These are phyloP conservation scores for Lachnellula cervina DNA, from an alignment of 2,329 filamentous ascomycete species.

Conservation along the genomic window DNA sequence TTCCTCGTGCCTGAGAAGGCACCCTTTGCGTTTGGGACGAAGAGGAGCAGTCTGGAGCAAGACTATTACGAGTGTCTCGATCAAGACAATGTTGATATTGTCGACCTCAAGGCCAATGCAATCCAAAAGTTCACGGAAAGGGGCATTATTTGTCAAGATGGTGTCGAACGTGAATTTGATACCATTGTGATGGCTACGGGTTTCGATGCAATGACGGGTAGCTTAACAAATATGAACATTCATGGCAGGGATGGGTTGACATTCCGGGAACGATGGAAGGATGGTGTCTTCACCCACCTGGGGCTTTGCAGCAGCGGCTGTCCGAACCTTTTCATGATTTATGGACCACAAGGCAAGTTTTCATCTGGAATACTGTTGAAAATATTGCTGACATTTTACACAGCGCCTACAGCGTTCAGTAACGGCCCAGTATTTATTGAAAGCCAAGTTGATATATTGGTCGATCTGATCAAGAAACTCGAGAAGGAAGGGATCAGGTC, in stretches of 20 bases:
- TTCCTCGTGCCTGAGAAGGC: constrained; percentile 22
- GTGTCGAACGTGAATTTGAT: constrained; percentile 25
- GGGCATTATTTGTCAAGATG: constrained; percentile 32
- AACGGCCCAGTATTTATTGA: constrained; percentile 53
- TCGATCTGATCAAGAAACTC: constrained; percentile 46
- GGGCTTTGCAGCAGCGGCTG: constrained; percentile 41
- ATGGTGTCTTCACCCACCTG: constrained; percentile 39
- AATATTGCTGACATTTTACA: no score
- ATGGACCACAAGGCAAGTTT: constrained; percentile 45
- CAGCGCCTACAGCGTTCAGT: constrained; percentile 44
- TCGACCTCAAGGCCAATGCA: constrained; percentile 36
- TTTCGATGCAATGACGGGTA: constrained; percentile 35
- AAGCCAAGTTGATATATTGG: constrained; percentile 53
- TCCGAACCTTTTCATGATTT: constrained; percentile 49
- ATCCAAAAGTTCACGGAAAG: constrained; percentile 35
- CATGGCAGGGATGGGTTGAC: constrained; percentile 36
- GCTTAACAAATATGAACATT: constrained; percentile 43
- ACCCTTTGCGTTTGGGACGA: constrained; percentile 44
- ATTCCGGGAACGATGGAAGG: constrained; percentile 41
- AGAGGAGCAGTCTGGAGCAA: constrained; percentile 42
- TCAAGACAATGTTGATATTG: constrained; percentile 42
- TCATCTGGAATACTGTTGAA: no score
- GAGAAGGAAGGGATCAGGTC: constrained; percentile 29
- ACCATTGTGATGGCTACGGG: constrained; percentile 33
- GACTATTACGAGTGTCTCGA: constrained; percentile 46